Conservation (phyloP, 495 filamentous ascomycete species). For the Neurospora sp. region DNA sequence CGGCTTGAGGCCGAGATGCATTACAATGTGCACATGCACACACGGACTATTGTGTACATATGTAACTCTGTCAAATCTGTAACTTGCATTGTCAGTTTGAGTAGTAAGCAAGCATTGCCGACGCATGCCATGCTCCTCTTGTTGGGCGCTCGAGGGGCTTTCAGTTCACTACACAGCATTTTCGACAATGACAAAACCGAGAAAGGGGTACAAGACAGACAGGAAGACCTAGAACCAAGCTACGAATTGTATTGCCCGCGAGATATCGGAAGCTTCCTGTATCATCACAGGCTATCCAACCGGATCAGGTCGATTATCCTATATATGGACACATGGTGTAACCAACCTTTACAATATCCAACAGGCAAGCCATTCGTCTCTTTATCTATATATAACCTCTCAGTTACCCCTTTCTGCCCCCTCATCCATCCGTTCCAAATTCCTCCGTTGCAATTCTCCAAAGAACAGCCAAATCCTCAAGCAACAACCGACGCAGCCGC, state of each 20-base stretch:
- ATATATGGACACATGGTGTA: not conserved
- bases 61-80: not conserved
- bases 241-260: not conserved
- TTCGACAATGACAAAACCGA: not conserved
- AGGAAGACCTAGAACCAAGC: not conserved
- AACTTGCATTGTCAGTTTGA: not conserved
- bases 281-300: not conserved
- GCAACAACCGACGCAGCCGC: not conserved
- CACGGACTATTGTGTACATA: not conserved
- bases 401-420: not conserved
- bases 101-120: not conserved
- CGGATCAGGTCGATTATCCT: no score
- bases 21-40: not conserved
- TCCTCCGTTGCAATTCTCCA: not conserved
- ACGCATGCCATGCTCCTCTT: not conserved
- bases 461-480: not conserved
- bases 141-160: not conserved
- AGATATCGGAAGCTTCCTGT: not conserved
- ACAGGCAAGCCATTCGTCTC: not conserved
- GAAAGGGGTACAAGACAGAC: not conserved
- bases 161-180: not conserved
- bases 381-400: not conserved
- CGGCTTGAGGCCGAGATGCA: no score
- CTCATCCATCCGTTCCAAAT: not conserved
- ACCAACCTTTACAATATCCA: not conserved